Evolutionary conservation across 2,329 filamentous ascomycete genomes (phyloP).

Genomic region (Thelonectria olida): DNA sequence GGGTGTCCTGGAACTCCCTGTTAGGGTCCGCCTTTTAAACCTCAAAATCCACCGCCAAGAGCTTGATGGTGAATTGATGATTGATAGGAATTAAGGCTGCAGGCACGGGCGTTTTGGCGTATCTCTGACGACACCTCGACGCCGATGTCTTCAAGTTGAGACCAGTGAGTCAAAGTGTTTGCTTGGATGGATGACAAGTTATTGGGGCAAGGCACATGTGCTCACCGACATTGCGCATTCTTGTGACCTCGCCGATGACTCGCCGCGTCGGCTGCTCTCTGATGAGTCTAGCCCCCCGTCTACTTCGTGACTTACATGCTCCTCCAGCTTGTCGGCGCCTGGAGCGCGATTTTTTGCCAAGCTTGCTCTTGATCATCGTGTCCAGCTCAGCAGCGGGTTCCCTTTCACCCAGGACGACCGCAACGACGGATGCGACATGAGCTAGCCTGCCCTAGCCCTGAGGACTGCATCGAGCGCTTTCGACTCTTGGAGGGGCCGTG

Average conservation of each 20-base stretch:
- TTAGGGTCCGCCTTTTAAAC: constrained; percentile 17
- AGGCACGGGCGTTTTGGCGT: neutral
- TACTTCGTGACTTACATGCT: too few species aligned
- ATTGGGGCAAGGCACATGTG: neutral
- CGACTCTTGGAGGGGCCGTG: too few species aligned
- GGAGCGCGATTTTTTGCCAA: constrained; percentile 24
- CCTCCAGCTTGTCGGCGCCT: neutral
- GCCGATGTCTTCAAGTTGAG: neutral
- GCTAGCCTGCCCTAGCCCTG: constrained; percentile 7
- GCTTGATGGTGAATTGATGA: constrained; percentile 7
- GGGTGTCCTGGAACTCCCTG: constrained; percentile 15
- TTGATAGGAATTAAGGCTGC: constrained; percentile 19
- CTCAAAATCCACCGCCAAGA: neutral
- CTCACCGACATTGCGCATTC: neutral
- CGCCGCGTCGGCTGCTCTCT: constrained; percentile 3
- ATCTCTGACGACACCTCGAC: neutral
- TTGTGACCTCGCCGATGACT: constrained; percentile 10
- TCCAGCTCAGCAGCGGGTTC: constrained; percentile 24
- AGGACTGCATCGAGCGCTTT: too few species aligned
- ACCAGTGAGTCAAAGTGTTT: constrained; percentile 1
- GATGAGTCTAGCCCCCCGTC: too few species aligned
- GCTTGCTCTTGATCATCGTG: constrained; percentile 4
- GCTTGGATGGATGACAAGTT: neutral
- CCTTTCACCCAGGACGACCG: constrained; percentile 32
- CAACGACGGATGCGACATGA: constrained; percentile 5